phyloP scores from a whole-genome alignment of 1,139 yeast species.

The Magnusiomyces sp. region DNA sequence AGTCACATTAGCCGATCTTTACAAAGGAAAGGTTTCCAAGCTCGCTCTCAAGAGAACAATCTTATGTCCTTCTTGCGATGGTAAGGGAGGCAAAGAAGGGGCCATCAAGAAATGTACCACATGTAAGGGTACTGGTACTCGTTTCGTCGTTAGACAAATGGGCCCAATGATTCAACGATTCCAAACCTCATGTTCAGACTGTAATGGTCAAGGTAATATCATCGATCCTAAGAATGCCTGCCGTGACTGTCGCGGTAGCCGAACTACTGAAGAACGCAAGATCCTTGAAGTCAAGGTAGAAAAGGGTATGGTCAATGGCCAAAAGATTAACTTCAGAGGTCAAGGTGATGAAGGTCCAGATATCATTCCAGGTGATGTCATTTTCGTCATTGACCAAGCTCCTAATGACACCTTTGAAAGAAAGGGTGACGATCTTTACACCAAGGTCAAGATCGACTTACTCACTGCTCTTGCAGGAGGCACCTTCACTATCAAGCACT shows the following conservation, averaged over 20 bases:
- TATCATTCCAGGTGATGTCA: slow-evolving; percentile 92
- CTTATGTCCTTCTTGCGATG: slow-evolving; percentile 81
- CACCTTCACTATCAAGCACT: slow-evolving; percentile 72
- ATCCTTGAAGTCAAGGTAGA: slow-evolving; percentile 89
- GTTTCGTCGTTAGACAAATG: slow-evolving; percentile 94
- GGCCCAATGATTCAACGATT: slow-evolving; percentile 98
- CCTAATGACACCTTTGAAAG: slow-evolving; percentile 75
- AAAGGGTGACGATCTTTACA: slow-evolving; percentile 81
- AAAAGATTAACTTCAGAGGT: slow-evolving; percentile 81
- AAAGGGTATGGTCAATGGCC: slow-evolving; percentile 97
- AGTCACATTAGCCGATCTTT: slow-evolving; percentile 80
- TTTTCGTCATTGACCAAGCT: slow-evolving; percentile 66
- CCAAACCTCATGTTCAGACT: slow-evolving; percentile 89
- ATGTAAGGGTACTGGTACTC: slow-evolving; percentile 89
- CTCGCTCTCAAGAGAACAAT: slow-evolving; percentile 89
- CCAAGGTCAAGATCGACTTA: slow-evolving; percentile 82
- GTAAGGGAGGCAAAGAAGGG: slow-evolving; percentile 94
- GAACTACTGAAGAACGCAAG: slow-evolving; percentile 81
- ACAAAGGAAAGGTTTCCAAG: slow-evolving; percentile 68
- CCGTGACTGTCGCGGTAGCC: slow-evolving; percentile 80
- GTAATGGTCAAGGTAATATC: slow-evolving; percentile 90
- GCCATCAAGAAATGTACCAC: slow-evolving; percentile 77
- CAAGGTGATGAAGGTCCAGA: slow-evolving; percentile 98
- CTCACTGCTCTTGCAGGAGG: slow-evolving; percentile 97
- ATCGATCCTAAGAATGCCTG: slow-evolving; percentile 86